Evolutionary conservation across 768 basidiomycete genomes (phyloP).

Genomic region (Russula ochroleuca): DNA sequence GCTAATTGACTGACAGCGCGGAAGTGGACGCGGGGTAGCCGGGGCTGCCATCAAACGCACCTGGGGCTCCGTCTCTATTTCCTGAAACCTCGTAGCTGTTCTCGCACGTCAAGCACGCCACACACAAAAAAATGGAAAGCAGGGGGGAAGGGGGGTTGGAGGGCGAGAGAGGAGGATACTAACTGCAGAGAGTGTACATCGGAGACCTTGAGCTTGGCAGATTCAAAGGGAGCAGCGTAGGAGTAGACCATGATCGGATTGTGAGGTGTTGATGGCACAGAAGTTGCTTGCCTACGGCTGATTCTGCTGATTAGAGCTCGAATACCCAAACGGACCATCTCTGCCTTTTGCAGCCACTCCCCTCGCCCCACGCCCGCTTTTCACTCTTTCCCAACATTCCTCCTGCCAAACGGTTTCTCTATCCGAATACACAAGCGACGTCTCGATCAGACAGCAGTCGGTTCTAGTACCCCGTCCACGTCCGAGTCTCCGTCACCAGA

Average conservation of each 20-base stretch:
- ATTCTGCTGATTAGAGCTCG: not conserved
- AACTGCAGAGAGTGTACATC: constrained; percentile 26
- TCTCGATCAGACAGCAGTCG: not conserved
- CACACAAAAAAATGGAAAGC: not conserved
- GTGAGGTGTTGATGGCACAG: too few relatives aligned
- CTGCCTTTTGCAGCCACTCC: constrained; percentile 3
- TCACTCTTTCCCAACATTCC: not conserved
- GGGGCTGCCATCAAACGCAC: constrained; percentile 11
- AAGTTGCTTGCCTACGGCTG: not conserved
- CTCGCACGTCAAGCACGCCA: not conserved
- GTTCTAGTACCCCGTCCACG: not conserved
- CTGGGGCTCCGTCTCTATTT: constrained; percentile 23
- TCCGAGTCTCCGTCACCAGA: not conserved
- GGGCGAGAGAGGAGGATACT: not conserved
- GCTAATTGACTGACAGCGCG: not conserved
- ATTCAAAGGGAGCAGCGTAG: constrained; percentile 19
- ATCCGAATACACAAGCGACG: not conserved
- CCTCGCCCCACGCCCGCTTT: not conserved
- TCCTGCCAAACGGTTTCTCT: not conserved
- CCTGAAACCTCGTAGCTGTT: constrained; percentile 28
- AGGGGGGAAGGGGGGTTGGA: too few relatives aligned
- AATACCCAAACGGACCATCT: constrained; percentile 15
- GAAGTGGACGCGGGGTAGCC: not conserved
- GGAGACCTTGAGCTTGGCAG: constrained; percentile 27
- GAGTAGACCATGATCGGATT: constrained; percentile 16